Percentiles rank a stretch among this genome's conserved stretches.
Conservation (phyloP, 108 stramenopile species). For the Cyclostephanos invisitatus region DNA sequence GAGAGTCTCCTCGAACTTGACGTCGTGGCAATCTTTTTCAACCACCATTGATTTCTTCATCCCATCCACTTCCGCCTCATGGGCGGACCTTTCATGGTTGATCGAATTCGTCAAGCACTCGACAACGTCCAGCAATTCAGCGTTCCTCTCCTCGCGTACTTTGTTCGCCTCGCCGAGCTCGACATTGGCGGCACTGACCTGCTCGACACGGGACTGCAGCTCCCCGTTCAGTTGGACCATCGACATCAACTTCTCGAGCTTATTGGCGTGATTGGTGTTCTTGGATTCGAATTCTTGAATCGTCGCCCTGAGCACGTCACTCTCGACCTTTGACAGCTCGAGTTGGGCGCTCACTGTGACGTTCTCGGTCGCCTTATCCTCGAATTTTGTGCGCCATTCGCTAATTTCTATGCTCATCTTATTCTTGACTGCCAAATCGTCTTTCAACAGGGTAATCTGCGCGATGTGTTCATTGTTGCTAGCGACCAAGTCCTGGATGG, state of each 20-base stretch:
- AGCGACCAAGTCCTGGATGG: neutral
- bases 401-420: neutral
- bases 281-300: constrained; percentile 4
- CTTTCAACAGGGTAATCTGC: neutral
- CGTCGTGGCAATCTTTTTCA: neutral
- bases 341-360: neutral
- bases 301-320: neutral
- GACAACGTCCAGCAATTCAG: neutral
- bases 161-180: neutral
- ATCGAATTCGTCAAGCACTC: neutral
- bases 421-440: constrained; percentile 1
- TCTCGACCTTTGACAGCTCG: neutral
- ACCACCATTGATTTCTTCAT: neutral
- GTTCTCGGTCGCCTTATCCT: neutral
- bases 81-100: neutral
- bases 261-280: neutral
- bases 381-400: neutral
- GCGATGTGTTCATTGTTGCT: neutral
- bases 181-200: neutral
- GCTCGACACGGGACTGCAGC: neutral
- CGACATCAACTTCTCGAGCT: neutral
- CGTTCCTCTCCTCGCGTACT: neutral
- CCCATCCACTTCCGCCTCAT: neutral
- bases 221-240: neutral
- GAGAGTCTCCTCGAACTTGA: neutral